Percentiles rank a stretch among this genome's conserved stretches.
These are phyloP conservation scores for Quercus lobata DNA, from an alignment of 331 rosid species.

Conservation along the genomic window DNA sequence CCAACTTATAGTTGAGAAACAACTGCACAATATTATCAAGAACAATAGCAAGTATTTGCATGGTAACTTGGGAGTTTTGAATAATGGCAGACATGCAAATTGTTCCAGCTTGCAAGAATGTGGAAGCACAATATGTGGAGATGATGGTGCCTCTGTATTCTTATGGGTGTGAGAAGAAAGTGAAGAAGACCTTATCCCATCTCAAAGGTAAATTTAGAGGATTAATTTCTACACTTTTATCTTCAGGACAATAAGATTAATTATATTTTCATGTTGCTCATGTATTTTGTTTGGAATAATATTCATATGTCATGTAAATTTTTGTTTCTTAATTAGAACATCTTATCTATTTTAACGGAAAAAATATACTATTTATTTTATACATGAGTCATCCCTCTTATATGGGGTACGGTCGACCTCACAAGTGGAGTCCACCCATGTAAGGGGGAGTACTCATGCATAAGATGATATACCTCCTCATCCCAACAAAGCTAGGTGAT, in stretches of 20 bases:
- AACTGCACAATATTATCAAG: not conserved
- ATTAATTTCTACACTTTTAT: not conserved
- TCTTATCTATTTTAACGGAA: fast-evolving
- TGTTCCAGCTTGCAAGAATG: conserved; percentile 54
- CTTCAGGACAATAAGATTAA: not conserved
- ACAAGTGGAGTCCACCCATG: no score
- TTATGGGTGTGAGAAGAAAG: conserved; percentile 80
- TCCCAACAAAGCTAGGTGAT: no score
- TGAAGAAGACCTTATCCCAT: conserved; percentile 64
- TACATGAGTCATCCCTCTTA: no score
- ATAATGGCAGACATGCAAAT: conserved; percentile 74
- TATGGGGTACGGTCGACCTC: no score
- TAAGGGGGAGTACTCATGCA: no score
- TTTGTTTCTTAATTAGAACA: not conserved
- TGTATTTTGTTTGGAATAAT: not conserved
- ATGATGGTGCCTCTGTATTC: conserved; percentile 94
- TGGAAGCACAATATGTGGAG: conserved; percentile 86
- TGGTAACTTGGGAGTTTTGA: not conserved
- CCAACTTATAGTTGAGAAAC: conserved; percentile 3
- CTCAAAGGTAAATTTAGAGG: conserved; percentile 54
- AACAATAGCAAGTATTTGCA: not conserved
- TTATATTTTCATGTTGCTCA: no score
- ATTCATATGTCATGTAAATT: not conserved
- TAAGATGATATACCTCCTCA: no score
- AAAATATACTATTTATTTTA: no score